phyloP scores from a whole-genome alignment of 2,329 filamentous ascomycete genomes.

The Penicillium janthinellum region DNA sequence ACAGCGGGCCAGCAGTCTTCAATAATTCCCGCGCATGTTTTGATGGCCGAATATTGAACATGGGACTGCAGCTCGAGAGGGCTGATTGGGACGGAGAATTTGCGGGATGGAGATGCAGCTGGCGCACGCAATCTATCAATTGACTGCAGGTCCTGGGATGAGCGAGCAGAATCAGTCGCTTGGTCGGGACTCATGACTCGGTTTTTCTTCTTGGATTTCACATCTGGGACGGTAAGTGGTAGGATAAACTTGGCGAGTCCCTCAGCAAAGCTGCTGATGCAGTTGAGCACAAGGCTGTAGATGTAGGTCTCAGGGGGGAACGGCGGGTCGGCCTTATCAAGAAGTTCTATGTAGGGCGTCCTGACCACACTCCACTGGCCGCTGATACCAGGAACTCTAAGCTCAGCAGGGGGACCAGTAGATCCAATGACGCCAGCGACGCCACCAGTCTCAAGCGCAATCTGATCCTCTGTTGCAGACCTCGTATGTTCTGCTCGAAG shows the following conservation, averaged over 20 bases:
- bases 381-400: conserved; percentile 75
- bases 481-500: conserved; percentile 59
- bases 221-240: conserved; percentile 82
- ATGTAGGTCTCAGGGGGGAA: conserved; percentile 87
- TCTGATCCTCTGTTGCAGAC: conserved; percentile 71
- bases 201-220: conserved; percentile 53
- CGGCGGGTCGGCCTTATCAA: conserved; percentile 88
- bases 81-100: conserved; percentile 66
- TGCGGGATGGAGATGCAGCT: conserved; percentile 28
- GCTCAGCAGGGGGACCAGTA: conserved; percentile 66
- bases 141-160: conserved; percentile 34
- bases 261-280: conserved; percentile 87
- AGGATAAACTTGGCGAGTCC: conserved; percentile 91
- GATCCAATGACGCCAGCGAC: conserved; percentile 84
- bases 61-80: conserved; percentile 76
- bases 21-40: conserved; percentile 77
- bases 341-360: conserved; percentile 86
- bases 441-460: conserved; percentile 84
- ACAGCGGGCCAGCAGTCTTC: conserved; percentile 95
- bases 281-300: conserved; percentile 84
- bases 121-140: conserved; percentile 32
- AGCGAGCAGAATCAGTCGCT: conserved; percentile 35
- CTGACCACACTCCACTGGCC: conserved; percentile 87
- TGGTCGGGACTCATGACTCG: conserved; percentile 41
- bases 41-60: conserved; percentile 69